phyloP scores from a whole-genome alignment of 2,329 filamentous ascomycete genomes.

The Dothistroma pini region DNA sequence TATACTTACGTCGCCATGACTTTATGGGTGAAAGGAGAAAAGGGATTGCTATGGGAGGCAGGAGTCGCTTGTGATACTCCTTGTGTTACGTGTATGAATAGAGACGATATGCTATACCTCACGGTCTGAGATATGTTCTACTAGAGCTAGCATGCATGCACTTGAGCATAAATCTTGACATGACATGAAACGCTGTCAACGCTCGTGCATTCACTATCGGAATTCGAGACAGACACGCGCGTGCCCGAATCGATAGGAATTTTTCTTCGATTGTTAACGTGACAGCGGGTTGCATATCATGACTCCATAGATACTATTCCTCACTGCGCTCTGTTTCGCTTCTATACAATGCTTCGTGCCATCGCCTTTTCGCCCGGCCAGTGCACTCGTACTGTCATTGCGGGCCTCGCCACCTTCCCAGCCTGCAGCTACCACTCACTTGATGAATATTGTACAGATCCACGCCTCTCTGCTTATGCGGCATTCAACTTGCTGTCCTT shows the following conservation, averaged over 20 bases:
- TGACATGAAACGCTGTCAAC: background rate
- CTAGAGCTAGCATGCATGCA: background rate
- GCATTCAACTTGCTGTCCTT: slow-evolving; percentile 24
- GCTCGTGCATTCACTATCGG: background rate
- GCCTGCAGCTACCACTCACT: background rate
- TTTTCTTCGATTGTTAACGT: background rate
- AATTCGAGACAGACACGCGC: background rate
- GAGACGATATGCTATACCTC: background rate
- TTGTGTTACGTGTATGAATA: slow-evolving; percentile 9
- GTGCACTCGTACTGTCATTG: slow-evolving; percentile 9
- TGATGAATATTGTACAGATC: background rate
- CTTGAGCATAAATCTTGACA: background rate
- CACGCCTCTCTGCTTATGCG: slow-evolving; percentile 8
- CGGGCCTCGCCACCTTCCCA: background rate
- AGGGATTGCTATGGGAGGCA: slow-evolving; percentile 2
- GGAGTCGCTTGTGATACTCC: slow-evolving; percentile 2
- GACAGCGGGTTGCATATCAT: background rate
- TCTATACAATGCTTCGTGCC: background rate
- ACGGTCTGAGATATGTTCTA: background rate
- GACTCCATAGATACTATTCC: background rate
- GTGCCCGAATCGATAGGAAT: background rate
- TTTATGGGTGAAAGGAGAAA: background rate
- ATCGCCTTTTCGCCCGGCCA: slow-evolving; percentile 8
- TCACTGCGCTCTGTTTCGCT: background rate
- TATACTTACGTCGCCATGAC: slow-evolving; percentile 11